Evolutionary conservation across 1,284 basidiomycete genomes (phyloP).

Genomic region (Ustilago vetiveriae): DNA sequence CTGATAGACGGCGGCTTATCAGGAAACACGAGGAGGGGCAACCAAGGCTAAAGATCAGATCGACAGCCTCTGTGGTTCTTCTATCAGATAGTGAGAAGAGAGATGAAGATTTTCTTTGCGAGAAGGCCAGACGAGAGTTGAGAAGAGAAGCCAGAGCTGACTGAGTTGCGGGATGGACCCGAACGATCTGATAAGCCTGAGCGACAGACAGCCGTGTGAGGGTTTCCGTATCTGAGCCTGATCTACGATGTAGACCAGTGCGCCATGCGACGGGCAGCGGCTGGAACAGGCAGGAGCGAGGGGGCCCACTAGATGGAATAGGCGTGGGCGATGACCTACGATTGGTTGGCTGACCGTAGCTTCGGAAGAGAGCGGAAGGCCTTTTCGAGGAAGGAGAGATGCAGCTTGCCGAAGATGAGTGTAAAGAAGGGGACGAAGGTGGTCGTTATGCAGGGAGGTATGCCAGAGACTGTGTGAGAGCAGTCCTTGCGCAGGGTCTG

Average conservation of each 20-base stretch:
- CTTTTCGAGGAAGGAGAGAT: background rate
- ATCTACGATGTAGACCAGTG: background rate
- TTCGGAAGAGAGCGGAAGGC: constrained; percentile 9
- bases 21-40: too few relatives aligned
- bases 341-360: background rate
- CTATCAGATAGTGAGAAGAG: constrained; percentile 7
- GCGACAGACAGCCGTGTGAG: background rate
- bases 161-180: background rate
- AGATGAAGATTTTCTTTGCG: background rate
- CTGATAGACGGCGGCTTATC: too few relatives aligned
- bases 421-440: background rate
- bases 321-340: background rate
- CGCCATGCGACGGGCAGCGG: too few relatives aligned
- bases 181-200: constrained; percentile 13
- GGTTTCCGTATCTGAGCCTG: background rate
- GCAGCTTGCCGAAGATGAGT: background rate
- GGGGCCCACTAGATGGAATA: background rate
- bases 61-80: too few relatives aligned
- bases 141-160: background rate
- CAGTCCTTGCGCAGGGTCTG: too few relatives aligned
- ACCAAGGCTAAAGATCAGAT: too few relatives aligned
- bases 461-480: too few relatives aligned
- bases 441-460: too few relatives aligned
- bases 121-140: background rate
- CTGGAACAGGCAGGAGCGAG: too few relatives aligned